Base-by-base conservation (phyloP, 306 rosid genomes). In the Acmispon strigosus region DNA sequence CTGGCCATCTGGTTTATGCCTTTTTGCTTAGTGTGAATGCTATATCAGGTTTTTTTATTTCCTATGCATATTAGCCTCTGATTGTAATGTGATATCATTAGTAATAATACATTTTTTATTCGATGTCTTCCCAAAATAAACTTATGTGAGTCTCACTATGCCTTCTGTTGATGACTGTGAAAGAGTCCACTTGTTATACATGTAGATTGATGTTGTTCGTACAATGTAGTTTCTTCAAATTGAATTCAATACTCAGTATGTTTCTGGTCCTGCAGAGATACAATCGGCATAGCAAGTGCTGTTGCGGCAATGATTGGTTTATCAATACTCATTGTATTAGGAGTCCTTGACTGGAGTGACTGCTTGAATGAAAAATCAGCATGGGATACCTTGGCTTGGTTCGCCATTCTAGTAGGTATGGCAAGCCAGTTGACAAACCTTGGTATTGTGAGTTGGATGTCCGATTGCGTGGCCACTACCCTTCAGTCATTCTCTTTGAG, bases 351-450 rank as follows among this genome's bases (percentile, higher is more conserved):
- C 69, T 94, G 99, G 99, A 64, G 87, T 74, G 99, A 94, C 75
- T 94, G 99, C 75, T 82, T 91, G 85, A 62, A 83, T 14, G 99
- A 94, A 58, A 91, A 87, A 78, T 87, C 97, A 0, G 99, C 99
- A 0, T 94, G 99, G 99, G 97, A 94, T 80, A 94, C 99, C 67
- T 81, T 94, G 76, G 92, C 92, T 64, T 94, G 99, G 99, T 94
- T 94, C 39, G 95, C 96, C 37, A 87, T 91, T 80, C 85, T 91
- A 24, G 97, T 94, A 47, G 96, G 99, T 50, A 86, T 94, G 99
- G 99, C 99, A 11, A 58, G 91, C 71, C 99, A 94, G 73, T 77
- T 94, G 85, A 91, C 99, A 18, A 87, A 84, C 66, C 91, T 91
- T 10, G 99, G 97, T 24, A 84, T 94, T 5, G 91, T 94, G 22